phyloP scores from a whole-genome alignment of 1,139 yeast genomes.

The Candida smagusa region DNA sequence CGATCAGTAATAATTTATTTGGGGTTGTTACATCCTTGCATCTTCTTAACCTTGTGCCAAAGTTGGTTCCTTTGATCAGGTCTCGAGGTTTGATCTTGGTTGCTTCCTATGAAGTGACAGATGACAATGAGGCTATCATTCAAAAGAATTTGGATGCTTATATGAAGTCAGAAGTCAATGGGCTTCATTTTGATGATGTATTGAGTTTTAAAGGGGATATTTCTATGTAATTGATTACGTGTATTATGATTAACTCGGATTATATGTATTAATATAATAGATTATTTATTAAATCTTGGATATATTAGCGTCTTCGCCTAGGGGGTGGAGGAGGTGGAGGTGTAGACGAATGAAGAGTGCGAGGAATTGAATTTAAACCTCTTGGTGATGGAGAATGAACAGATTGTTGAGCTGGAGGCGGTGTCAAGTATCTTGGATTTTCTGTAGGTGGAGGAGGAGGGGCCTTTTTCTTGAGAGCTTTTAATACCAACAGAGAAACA shows the following conservation, averaged over 20 bases:
- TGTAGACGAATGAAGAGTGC: conserved; percentile 1
- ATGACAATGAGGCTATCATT: conserved; percentile 24
- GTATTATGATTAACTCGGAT: background rate
- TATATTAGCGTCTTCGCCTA: conserved; percentile 11
- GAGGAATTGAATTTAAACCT: too few species aligned
- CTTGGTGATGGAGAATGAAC: background rate
- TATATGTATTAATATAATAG: background rate
- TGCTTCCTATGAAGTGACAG: conserved; percentile 48
- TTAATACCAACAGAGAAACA: conserved; percentile 21
- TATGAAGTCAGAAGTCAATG: conserved; percentile 63
- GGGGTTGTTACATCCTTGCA: conserved; percentile 80
- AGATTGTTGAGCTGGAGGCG: background rate
- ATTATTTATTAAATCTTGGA: conserved; percentile 2
- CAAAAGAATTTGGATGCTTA: conserved; percentile 41
- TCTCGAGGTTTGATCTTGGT: conserved; percentile 81
- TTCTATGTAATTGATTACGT: conserved; percentile 54
- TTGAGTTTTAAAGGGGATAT: conserved; percentile 70
- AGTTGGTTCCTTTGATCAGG: conserved; percentile 70
- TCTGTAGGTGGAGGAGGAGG: conserved; percentile 37
- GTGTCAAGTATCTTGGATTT: background rate
- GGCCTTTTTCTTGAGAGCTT: conserved; percentile 34
- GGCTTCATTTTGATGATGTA: conserved; percentile 63
- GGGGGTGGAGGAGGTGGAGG: conserved; percentile 19
- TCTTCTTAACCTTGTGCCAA: conserved; percentile 69
- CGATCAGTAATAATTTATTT: conserved; percentile 75